These are phyloP conservation scores for Cutaneotrichosporon sp. DNA, from an alignment of 1,284 basidiomycete genomes.

Conservation along the genomic window DNA sequence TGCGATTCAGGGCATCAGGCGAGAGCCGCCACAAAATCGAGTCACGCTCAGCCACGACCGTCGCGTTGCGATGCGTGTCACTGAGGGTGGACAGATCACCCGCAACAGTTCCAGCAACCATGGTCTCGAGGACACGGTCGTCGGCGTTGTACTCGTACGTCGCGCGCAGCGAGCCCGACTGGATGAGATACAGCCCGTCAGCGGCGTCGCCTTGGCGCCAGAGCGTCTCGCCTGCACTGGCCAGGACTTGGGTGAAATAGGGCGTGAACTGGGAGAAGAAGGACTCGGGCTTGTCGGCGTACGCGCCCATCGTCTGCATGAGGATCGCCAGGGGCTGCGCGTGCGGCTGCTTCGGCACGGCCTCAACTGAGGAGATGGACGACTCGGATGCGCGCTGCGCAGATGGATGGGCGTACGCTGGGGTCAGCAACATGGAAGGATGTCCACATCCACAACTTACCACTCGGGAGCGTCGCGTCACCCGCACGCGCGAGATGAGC, in stretches of 20 bases:
- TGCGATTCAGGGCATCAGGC: conserved; percentile 53
- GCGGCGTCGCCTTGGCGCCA: conserved; percentile 71
- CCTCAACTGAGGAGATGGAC: conserved; percentile 2
- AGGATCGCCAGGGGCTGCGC: conserved; percentile 53
- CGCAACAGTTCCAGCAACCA: conserved; percentile 86
- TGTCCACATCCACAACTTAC: too few species aligned
- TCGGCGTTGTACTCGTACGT: conserved; percentile 66
- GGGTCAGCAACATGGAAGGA: not conserved
- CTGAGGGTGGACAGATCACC: conserved; percentile 81
- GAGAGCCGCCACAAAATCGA: conserved; percentile 75
- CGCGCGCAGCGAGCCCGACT: conserved; percentile 75
- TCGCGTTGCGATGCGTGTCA: conserved; percentile 72
- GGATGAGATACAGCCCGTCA: conserved; percentile 80
- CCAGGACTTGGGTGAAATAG: conserved; percentile 62
- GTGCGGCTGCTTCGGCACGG: conserved; percentile 11
- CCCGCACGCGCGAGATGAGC: conserved; percentile 74
- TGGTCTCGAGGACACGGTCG: conserved; percentile 66
- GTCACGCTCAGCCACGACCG: conserved; percentile 70
- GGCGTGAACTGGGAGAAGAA: conserved; percentile 55
- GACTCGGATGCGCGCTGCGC: not conserved
- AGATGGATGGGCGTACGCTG: not conserved
- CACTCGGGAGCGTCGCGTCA: conserved; percentile 47
- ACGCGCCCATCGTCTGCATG: conserved; percentile 68
- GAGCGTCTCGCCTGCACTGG: conserved; percentile 61
- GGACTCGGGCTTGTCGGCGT: conserved; percentile 46